Evolutionary conservation across 768 basidiomycete species (phyloP).

Genomic region (Crucibulum laeve): DNA sequence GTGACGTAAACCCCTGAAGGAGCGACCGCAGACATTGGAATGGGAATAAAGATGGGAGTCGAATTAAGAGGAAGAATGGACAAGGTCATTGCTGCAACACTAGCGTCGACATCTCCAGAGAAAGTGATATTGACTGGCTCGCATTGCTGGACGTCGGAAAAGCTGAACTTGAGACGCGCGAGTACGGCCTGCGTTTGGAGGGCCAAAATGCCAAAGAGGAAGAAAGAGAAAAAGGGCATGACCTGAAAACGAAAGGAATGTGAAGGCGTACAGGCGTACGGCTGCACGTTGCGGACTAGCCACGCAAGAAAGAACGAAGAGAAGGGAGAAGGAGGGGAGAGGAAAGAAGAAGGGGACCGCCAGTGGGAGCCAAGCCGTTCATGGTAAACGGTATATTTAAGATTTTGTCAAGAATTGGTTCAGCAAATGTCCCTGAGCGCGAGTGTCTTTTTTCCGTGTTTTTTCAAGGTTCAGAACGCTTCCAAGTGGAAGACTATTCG

Average conservation of each 20-base stretch:
- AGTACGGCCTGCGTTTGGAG: slow-evolving; percentile 38
- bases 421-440: too few relatives aligned
- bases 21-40: slow-evolving; percentile 31
- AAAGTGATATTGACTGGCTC: slow-evolving; percentile 43
- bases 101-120: slow-evolving; percentile 28
- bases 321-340: slow-evolving; percentile 20
- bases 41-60: slow-evolving; percentile 42
- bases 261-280: slow-evolving; percentile 15
- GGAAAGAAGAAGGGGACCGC: slow-evolving; percentile 1
- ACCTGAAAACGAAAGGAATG: slow-evolving; percentile 15
- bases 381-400: not conserved
- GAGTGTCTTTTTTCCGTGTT: too few relatives aligned
- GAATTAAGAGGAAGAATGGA: slow-evolving; percentile 51
- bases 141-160: slow-evolving; percentile 47
- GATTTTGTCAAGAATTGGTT: too few relatives aligned
- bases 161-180: slow-evolving; percentile 29
- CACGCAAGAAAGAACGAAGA: slow-evolving; percentile 24
- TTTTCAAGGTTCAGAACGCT: too few relatives aligned
- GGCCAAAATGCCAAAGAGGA: slow-evolving; percentile 26
- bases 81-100: slow-evolving; percentile 36
- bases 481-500: too few relatives aligned
- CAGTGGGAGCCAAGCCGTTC: not conserved
- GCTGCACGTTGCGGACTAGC: slow-evolving; percentile 29
- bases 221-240: slow-evolving; percentile 21
- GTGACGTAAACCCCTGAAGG: slow-evolving; percentile 39